Conservation (phyloP, 176 grass and related monocot species). For the barley (Hordeum vulgare) region DNA sequence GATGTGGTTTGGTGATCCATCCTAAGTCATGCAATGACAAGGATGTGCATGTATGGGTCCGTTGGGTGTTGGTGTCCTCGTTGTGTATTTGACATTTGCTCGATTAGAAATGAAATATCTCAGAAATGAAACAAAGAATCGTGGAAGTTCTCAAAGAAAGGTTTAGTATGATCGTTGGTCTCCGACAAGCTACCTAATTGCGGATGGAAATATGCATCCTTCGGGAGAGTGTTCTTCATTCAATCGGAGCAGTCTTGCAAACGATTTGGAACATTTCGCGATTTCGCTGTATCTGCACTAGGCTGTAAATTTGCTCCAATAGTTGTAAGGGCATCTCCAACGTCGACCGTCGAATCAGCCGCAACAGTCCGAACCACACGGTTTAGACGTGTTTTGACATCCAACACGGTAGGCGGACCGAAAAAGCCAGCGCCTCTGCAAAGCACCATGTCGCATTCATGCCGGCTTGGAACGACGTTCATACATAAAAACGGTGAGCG, state of each 20-base stretch:
- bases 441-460: too few species aligned
- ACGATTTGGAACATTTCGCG: not conserved
- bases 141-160: not conserved
- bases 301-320: not conserved
- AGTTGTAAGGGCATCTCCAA: not conserved
- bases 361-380: too few species aligned
- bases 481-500: too few species aligned
- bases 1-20: not conserved
- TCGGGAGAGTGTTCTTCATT: not conserved
- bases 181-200: not conserved
- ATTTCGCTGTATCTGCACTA: not conserved
- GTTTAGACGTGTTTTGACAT: too few species aligned
- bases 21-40: constrained; percentile 39
- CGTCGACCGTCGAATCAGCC: too few species aligned
- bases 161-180: not conserved
- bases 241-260: not conserved
- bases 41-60: not conserved
- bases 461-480: too few species aligned
- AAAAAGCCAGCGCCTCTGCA: too few species aligned
- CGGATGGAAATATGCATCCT: not conserved
- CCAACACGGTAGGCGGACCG: too few species aligned
- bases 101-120: not conserved
- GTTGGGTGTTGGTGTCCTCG: not conserved
- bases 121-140: not conserved
- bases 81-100: not conserved